Percentiles rank a stretch among this genome's conserved stretches.
phyloP scores from a whole-genome alignment of 2,329 filamentous ascomycete species.

The Hansfordia pulvinata region DNA sequence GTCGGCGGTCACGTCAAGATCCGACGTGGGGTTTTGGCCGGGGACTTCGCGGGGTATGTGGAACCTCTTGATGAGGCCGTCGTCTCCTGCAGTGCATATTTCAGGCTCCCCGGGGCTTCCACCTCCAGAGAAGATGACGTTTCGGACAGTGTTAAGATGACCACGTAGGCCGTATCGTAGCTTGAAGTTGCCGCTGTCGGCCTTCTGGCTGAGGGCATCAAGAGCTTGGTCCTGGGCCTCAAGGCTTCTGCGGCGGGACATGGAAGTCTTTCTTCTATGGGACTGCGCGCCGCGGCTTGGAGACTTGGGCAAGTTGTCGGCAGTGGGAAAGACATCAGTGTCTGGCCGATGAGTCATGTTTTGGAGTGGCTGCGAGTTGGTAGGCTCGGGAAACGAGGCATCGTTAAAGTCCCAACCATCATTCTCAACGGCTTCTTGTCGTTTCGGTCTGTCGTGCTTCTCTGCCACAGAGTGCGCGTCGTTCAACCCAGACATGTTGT shows the following conservation, averaged over 20 bases:
- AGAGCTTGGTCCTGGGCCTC: conserved; percentile 52
- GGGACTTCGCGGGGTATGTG: conserved; percentile 75
- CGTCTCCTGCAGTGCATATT: conserved; percentile 90
- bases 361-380: conserved; percentile 25
- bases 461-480: no score
- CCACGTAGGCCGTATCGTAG: conserved; percentile 84
- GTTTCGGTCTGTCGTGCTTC: conserved; percentile 25
- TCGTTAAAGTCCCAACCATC: conserved; percentile 96
- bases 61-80: conserved; percentile 93
- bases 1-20: conserved; percentile 83
- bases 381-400: conserved; percentile 45
- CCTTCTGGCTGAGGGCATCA: conserved; percentile 35
- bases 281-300: conserved; percentile 55
- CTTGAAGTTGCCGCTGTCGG: conserved; percentile 72
- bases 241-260: conserved; percentile 55
- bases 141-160: conserved; percentile 85
- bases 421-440: conserved; percentile 38
- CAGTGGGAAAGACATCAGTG: conserved; percentile 74
- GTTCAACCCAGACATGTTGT: no score
- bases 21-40: conserved; percentile 45
- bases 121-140: conserved; percentile 92
- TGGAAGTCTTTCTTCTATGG: conserved; percentile 70
- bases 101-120: conserved; percentile 92
- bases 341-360: conserved; percentile 57
- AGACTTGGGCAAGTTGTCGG: conserved; percentile 70